Base-by-base conservation (phyloP, 352 stramenopile genomes). In the Proteromonas lacertae region DNA sequence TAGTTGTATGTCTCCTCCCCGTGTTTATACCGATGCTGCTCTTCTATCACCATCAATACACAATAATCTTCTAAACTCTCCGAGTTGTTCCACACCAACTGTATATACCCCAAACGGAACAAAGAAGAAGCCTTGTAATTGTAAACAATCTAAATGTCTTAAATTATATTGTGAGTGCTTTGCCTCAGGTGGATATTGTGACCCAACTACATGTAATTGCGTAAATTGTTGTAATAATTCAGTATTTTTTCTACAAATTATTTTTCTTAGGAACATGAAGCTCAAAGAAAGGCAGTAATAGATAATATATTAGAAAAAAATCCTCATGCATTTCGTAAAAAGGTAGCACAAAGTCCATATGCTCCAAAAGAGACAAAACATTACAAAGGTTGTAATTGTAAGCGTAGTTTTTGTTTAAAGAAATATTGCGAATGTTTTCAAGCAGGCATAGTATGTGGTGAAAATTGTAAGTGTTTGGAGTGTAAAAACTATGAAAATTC, bases 381-480 rank as follows among this genome's bases (percentile, higher is more conserved):
- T 18, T 2, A n/a, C 1, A 46, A 14, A 14, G 48, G 48, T 10
- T 55, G 47, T 40, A 41, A 52, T 31, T 55, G 47, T 29, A 53
- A 51, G 26, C 46, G 47, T 14, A 36, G n/a, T 10, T 22, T 35
- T n/a, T 55, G 47, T 35, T 32, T 55, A 0, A 55, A 55, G 42
- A 55, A 55, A 23, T 55, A 55, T 35, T 55, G 47, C 25, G 47
- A 55, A 29, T 55, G 47, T 19, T 54, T 53, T 36, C 32, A 25
- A 10, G 39, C 31, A 0, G 66, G 61, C 4, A 60, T 77, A 4
- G 47, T 59, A 10, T 83, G 69, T 37, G 66, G 61, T 14, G 56
- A 66, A 32, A 79, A 78, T 45, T 83, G 69, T 44, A 70, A 74
- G 19, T 83, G 69, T 39, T 69, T 76, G 8, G 32, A 42, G 12